phyloP scores from a whole-genome alignment of 345 rosid species.

The Atalantia buxifolia region DNA sequence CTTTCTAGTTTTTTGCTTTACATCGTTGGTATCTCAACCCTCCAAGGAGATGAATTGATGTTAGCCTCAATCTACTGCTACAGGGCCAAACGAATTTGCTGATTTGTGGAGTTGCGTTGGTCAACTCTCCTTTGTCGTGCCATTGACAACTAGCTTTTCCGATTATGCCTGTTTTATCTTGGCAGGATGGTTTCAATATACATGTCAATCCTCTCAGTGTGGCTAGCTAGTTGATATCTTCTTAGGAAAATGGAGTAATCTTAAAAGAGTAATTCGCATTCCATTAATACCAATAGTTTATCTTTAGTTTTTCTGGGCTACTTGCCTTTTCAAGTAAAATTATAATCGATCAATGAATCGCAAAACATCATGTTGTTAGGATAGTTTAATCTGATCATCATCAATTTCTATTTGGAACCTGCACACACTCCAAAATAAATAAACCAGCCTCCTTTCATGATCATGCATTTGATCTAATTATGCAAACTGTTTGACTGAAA shows the following conservation, averaged over 20 bases:
- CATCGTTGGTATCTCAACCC: neutral
- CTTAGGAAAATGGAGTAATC: neutral
- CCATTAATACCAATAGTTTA: too few species aligned
- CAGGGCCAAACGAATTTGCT: conserved; percentile 58
- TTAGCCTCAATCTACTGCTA: neutral
- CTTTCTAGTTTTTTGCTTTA: too few species aligned
- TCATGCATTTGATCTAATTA: neutral
- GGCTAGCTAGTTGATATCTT: neutral
- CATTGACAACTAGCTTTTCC: neutral
- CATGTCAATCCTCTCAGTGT: neutral
- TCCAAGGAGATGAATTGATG: neutral
- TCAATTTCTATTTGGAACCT: neutral
- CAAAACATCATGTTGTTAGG: neutral
- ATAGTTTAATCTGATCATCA: neutral
- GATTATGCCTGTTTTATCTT: neutral
- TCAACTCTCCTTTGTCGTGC: conserved; percentile 13
- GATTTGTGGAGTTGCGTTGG: conserved; percentile 65
- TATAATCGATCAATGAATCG: too few species aligned
- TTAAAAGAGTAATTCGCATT: neutral
- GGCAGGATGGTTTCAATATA: too few species aligned
- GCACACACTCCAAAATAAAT: neutral
- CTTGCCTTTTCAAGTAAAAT: too few species aligned
- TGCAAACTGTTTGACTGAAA: conserved; percentile 42
- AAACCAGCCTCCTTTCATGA: neutral
- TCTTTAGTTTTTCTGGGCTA: neutral